phyloP scores from a whole-genome alignment of 2,329 filamentous ascomycete species.

The Pseudogymnoascus destructans region DNA sequence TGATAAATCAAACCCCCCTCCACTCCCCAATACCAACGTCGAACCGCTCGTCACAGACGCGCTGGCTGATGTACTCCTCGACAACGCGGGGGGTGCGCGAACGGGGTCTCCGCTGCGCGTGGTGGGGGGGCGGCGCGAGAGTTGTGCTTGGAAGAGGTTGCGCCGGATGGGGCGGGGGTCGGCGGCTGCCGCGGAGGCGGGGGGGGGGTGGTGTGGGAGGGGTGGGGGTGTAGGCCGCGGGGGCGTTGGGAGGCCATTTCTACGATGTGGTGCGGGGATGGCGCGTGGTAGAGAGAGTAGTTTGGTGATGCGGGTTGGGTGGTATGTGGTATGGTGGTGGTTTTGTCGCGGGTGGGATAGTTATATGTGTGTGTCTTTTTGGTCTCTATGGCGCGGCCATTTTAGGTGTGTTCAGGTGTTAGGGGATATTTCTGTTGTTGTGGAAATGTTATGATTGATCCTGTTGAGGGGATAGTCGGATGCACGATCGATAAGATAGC shows the following conservation, averaged over 20 bases:
- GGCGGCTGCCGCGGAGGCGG: background rate
- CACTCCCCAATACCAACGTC: background rate
- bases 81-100: background rate
- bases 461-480: background rate
- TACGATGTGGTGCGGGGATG: background rate
- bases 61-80: background rate
- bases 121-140: background rate
- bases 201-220: conserved; percentile 16
- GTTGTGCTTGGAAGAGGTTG: background rate
- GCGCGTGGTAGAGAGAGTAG: background rate
- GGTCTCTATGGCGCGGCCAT: background rate
- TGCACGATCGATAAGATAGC: background rate
- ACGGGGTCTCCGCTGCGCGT: background rate
- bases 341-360: background rate
- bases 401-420: background rate
- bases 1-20: background rate
- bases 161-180: background rate
- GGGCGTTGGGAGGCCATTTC: background rate
- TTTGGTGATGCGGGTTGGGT: background rate
- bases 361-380: background rate
- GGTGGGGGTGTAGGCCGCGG: conserved; percentile 2
- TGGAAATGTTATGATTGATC: background rate
- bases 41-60: background rate
- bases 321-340: background rate
- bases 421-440: background rate